phyloP scores from a whole-genome alignment of 768 basidiomycete species.

The Russula griseocarnosa region DNA sequence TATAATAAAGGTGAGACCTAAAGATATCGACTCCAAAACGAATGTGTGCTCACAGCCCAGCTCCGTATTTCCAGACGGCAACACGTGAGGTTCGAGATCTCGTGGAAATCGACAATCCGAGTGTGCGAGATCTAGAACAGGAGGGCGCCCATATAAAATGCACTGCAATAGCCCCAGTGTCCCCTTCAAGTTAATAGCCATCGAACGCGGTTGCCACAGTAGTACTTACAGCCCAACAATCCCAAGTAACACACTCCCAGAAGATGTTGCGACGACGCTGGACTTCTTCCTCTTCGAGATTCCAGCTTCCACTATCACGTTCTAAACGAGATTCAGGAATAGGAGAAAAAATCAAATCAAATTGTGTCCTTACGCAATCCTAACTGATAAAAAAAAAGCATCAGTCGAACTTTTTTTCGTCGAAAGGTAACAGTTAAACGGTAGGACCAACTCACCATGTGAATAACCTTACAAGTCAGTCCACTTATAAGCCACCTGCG shows the following conservation, averaged over 20 bases:
- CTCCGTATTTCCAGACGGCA: constrained; percentile 38
- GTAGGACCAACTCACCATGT: constrained; percentile 39
- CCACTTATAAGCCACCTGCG: constrained; percentile 50
- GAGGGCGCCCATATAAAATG: constrained; percentile 50
- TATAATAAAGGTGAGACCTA: background rate
- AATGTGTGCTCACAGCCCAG: constrained; percentile 41
- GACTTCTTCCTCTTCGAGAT: constrained; percentile 43
- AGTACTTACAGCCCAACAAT: constrained; percentile 39
- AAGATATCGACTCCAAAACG: background rate
- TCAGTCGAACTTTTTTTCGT: constrained; percentile 5
- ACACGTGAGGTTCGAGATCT: constrained; percentile 38
- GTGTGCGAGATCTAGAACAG: constrained; percentile 44
- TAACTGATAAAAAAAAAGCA: constrained; percentile 37
- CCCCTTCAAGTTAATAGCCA: no score
- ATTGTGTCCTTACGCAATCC: constrained; percentile 45
- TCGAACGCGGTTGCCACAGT: background rate
- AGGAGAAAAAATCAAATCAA: background rate
- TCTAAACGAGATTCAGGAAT: constrained; percentile 36
- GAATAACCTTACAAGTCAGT: constrained; percentile 41
- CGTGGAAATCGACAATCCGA: constrained; percentile 52
- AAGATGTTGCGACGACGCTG: constrained; percentile 47
- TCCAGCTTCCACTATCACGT: constrained; percentile 49
- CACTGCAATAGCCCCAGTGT: constrained; percentile 34
- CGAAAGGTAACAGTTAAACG: constrained; percentile 2
- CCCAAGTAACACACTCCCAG: constrained; percentile 52